Base-by-base conservation (phyloP, 352 stramenopile genomes). In the Phytophthora capsici region DNA sequence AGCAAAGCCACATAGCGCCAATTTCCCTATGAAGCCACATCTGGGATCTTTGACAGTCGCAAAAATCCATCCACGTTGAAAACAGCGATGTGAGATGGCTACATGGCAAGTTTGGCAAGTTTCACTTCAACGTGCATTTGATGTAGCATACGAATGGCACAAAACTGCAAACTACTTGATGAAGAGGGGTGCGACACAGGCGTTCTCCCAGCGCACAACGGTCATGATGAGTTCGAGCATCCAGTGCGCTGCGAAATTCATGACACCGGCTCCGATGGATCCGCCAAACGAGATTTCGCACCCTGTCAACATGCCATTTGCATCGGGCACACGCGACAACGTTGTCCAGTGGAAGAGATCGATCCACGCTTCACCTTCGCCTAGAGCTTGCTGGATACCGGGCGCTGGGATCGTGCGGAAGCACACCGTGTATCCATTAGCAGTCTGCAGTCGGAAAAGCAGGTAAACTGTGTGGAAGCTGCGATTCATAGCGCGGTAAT, bases 221-320 rank as follows among this genome's bases (percentile, higher is more conserved):
- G 77, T 89, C 77, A 89, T 86, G 34, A 87, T 80, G 60, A 91
- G 77, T 70, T 91, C 80, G n/a, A 91, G 76, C 80, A 89, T 88
- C 80, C 82, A 91, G 52, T 89, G 78, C 37, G 78, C 73, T 4
- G 80, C 80, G 16, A 88, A 89, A 52, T 87, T 88, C 63, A 88
- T 74, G 34, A 83, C 69, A 4, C 62, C 59, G 9, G 71, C 78
- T n/a, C 71, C 73, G 16, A 91, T 63, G 4, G 82, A 91, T 0
- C 82, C 80, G 41, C 82, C 80, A 20, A 86, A 89, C 30, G 68
- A 69, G 32, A 87, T 66, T 57, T 88, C 69, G 19, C 65, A 70
- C 19, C 62, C 64, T 0, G 49, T 71, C 7, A 41, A 26, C 14
- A 47, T 36, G 7, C 68, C 65, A 46, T 77, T 43, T 10, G 50